A percentile compares a stretch with the other conserved stretches of the same genome.
These are phyloP conservation scores for Penicillium goetzii DNA, from an alignment of 495 filamentous ascomycete genomes.

Conservation along the genomic window DNA sequence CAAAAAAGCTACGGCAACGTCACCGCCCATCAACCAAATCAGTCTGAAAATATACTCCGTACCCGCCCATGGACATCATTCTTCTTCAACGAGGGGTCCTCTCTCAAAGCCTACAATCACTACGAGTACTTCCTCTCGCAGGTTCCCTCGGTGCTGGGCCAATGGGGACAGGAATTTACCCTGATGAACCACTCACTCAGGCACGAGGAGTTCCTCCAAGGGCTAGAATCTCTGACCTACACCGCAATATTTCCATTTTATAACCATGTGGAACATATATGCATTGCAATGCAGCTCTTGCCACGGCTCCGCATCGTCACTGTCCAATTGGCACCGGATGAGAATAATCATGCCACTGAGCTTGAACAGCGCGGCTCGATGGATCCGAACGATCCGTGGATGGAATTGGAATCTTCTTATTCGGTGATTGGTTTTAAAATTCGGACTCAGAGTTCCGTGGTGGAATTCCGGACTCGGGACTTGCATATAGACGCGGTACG, in stretches of 20 bases:
- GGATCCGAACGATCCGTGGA: slow-evolving; percentile 50
- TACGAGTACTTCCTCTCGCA: slow-evolving; percentile 49
- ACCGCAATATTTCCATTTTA: slow-evolving; percentile 51
- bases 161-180: slow-evolving; percentile 33
- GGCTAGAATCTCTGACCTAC: slow-evolving; percentile 42
- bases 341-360: slow-evolving; percentile 39
- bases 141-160: slow-evolving; percentile 40
- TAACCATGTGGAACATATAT: slow-evolving; percentile 45
- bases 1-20: slow-evolving; percentile 2
- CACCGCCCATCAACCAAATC: background rate
- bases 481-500: slow-evolving; percentile 37
- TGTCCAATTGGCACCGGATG: slow-evolving; percentile 39
- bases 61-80: slow-evolving; percentile 41
- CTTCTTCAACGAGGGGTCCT: slow-evolving; percentile 46
- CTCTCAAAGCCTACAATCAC: slow-evolving; percentile 47
- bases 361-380: slow-evolving; percentile 45
- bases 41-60: slow-evolving; percentile 24
- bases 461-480: slow-evolving; percentile 36
- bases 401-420: slow-evolving; percentile 48
- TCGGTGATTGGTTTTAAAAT: slow-evolving; percentile 41
- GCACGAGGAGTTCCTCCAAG: slow-evolving; percentile 22
- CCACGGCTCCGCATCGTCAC: slow-evolving; percentile 32
- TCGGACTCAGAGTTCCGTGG: slow-evolving; percentile 26
- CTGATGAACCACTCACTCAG: background rate
- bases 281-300: slow-evolving; percentile 38